Conservation (phyloP, 2,329 filamentous ascomycete species). For the Penicillium sp. region DNA sequence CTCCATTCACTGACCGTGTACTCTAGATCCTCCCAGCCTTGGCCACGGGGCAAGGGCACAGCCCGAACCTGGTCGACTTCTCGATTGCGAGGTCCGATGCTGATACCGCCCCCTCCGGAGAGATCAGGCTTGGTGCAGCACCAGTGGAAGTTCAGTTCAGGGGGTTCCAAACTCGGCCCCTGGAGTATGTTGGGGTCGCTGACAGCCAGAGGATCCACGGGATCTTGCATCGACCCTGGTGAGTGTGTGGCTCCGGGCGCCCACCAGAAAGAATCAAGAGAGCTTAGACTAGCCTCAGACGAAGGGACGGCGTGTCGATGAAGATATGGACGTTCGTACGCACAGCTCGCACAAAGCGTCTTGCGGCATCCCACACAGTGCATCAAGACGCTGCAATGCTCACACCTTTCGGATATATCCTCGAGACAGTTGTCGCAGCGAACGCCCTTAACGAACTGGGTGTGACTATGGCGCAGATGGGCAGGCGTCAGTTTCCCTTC, state of each 20-base stretch:
- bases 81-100: conserved; percentile 55
- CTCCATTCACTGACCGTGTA: conserved; percentile 47
- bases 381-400: conserved; percentile 64
- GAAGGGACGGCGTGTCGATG: conserved; percentile 21
- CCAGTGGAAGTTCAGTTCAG: conserved; percentile 60
- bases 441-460: conserved; percentile 54
- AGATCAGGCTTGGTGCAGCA: conserved; percentile 63
- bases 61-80: conserved; percentile 60
- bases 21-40: conserved; percentile 59
- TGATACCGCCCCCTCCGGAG: conserved; percentile 61
- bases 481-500: conserved; percentile 58
- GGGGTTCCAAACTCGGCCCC: conserved; percentile 35
- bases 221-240: conserved; percentile 62
- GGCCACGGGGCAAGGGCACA: conserved; percentile 56
- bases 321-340: conserved; percentile 56
- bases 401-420: conserved; percentile 57
- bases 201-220: conserved; percentile 17
- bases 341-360: conserved; percentile 62
- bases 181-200: conserved; percentile 20
- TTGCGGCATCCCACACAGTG: conserved; percentile 63
- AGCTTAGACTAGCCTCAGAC: conserved; percentile 8
- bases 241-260: conserved; percentile 57
- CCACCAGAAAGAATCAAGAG: conserved; percentile 58
- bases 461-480: conserved; percentile 57
- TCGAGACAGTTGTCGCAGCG: conserved; percentile 58